Conservation (phyloP, 2,329 filamentous ascomycete species). For the Fusarium liriodendri region DNA sequence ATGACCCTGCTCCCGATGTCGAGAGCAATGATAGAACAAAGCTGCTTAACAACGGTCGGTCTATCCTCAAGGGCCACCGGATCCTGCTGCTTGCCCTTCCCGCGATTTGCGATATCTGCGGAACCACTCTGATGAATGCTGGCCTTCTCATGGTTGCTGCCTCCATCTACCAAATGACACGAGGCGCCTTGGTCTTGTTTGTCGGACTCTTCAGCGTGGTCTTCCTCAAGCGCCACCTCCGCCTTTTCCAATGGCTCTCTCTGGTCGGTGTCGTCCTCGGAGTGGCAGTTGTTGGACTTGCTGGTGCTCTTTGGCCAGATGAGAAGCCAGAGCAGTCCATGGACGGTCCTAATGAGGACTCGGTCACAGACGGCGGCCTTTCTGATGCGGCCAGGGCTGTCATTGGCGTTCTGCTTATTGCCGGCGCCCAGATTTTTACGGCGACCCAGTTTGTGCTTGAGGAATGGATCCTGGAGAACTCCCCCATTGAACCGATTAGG, state of each 20-base stretch:
- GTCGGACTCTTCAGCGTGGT: slow-evolving; percentile 95
- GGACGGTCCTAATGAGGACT: slow-evolving; percentile 48
- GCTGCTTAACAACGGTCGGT: slow-evolving; percentile 64
- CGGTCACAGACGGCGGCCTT: slow-evolving; percentile 54
- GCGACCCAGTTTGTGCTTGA: slow-evolving; percentile 96
- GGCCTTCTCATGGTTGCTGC: slow-evolving; percentile 93
- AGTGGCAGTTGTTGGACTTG: slow-evolving; percentile 89
- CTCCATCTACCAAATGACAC: slow-evolving; percentile 98
- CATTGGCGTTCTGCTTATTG: slow-evolving; percentile 89
- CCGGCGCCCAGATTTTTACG: slow-evolving; percentile 95
- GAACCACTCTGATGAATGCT: slow-evolving; percentile 97
- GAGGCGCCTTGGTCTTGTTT: slow-evolving; percentile 93
- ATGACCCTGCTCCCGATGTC: slow-evolving; percentile 58
- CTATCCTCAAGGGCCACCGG: slow-evolving; percentile 76
- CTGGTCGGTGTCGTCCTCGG: slow-evolving; percentile 88
- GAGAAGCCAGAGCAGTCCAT: slow-evolving; percentile 60
- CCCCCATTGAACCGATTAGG: slow-evolving; percentile 78
- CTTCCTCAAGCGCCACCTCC: slow-evolving; percentile 83
- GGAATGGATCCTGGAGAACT: slow-evolving; percentile 84
- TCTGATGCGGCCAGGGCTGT: slow-evolving; percentile 65
- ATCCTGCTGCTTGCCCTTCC: slow-evolving; percentile 84
- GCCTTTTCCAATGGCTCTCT: slow-evolving; percentile 92
- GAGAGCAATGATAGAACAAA: slow-evolving; percentile 44
- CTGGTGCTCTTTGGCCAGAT: slow-evolving; percentile 83
- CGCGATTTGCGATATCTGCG: slow-evolving; percentile 92